phyloP scores from a whole-genome alignment of 2,329 filamentous ascomycete genomes.

The Fulvia fulva region DNA sequence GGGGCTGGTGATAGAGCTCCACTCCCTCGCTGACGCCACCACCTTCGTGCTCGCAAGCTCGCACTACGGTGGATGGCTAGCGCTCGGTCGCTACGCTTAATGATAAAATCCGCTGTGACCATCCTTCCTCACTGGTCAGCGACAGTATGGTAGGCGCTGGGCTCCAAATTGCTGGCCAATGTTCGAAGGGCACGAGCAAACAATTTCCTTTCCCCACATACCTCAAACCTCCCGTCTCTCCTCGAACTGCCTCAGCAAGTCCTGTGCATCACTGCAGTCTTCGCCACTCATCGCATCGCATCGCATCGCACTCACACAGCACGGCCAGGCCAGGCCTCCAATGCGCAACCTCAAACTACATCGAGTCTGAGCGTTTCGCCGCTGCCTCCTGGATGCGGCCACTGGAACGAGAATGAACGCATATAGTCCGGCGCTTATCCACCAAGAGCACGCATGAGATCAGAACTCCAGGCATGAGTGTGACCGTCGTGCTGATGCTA shows the following conservation, averaged over 20 bases:
- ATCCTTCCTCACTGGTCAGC: neutral
- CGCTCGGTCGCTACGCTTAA: neutral
- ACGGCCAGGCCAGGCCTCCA: neutral
- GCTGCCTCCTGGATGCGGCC: neutral
- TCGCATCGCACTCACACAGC: neutral
- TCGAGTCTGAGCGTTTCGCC: conserved; percentile 25
- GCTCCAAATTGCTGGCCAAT: too few species aligned
- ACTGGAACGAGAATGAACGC: neutral
- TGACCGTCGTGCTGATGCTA: neutral
- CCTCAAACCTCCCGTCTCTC: too few species aligned
- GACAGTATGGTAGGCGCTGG: neutral
- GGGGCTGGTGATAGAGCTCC: too few species aligned
- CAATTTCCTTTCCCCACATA: neutral
- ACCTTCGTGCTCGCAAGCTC: too few species aligned
- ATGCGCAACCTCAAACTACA: neutral
- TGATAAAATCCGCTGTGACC: neutral
- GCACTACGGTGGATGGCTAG: too few species aligned
- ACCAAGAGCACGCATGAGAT: too few species aligned
- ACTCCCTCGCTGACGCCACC: too few species aligned
- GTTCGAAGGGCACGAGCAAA: neutral
- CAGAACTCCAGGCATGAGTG: too few species aligned
- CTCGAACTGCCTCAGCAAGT: neutral
- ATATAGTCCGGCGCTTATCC: neutral
- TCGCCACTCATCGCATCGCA: neutral
- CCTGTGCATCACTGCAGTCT: neutral